phyloP scores from a whole-genome alignment of 768 basidiomycete species.

The Kwoniella newhampshirensis region DNA sequence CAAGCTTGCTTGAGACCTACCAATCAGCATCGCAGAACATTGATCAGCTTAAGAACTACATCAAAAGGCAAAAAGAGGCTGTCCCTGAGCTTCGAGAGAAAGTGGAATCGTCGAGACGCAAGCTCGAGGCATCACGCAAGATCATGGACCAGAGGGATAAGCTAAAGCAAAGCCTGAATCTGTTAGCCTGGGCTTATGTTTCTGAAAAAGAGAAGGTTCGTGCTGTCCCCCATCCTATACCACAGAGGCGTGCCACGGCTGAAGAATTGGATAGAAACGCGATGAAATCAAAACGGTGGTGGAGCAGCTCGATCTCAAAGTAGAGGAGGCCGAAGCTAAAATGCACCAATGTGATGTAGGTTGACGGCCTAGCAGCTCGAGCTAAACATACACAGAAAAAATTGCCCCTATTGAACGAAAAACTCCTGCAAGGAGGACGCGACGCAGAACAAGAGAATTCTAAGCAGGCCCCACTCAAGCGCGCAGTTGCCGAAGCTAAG shows the following conservation, averaged over 20 bases:
- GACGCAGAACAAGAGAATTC: not conserved
- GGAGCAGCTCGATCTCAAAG: conserved; percentile 30
- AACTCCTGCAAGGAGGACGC: conserved; percentile 2
- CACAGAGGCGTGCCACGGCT: not conserved
- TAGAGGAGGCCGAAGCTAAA: conserved; percentile 55
- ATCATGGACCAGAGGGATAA: conserved; percentile 70
- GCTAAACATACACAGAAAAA: not conserved
- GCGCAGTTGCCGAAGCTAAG: conserved; percentile 8
- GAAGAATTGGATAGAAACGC: conserved; percentile 4
- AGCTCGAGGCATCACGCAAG: conserved; percentile 71
- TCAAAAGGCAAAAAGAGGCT: conserved; percentile 54
- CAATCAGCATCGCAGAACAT: conserved; percentile 72
- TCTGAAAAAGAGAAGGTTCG: conserved; percentile 54
- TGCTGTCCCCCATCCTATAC: conserved; percentile 27
- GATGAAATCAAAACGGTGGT: not conserved
- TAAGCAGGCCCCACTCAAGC: conserved; percentile 4
- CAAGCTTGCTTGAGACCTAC: conserved; percentile 84
- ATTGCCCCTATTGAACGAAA: no score
- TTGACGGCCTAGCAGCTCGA: conserved; percentile 52
- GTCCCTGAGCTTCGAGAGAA: conserved; percentile 71
- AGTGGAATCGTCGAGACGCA: conserved; percentile 61
- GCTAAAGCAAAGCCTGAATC: conserved; percentile 69
- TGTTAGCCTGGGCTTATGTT: conserved; percentile 79
- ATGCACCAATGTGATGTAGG: conserved; percentile 43
- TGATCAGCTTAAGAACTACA: conserved; percentile 59